phyloP scores from a whole-genome alignment of 2,329 filamentous ascomycete species.

The Elsinoe australis region DNA sequence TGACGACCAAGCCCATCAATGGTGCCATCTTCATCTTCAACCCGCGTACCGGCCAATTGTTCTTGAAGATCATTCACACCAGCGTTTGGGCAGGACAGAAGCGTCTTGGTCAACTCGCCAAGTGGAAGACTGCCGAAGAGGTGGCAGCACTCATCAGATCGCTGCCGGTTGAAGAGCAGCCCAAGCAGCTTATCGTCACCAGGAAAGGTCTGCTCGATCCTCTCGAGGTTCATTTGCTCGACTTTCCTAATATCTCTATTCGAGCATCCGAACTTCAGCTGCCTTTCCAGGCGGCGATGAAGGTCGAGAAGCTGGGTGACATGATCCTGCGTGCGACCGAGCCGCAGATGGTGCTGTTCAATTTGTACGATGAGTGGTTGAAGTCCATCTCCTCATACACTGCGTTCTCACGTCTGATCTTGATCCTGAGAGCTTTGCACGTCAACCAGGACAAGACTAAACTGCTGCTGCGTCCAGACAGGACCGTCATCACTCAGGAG shows the following conservation, averaged over 20 bases:
- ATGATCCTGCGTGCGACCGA: slow-evolving; percentile 98
- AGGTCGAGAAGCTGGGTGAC: slow-evolving; percentile 97
- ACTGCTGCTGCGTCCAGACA: slow-evolving; percentile 86
- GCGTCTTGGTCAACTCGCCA: slow-evolving; percentile 93
- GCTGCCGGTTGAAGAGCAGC: slow-evolving; percentile 92
- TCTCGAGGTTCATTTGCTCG: slow-evolving; percentile 90
- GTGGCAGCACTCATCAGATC: slow-evolving; percentile 94
- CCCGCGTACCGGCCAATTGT: slow-evolving; percentile 92
- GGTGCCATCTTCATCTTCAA: slow-evolving; percentile 99
- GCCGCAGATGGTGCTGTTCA: slow-evolving; percentile 99
- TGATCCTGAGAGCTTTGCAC: slow-evolving; percentile 89
- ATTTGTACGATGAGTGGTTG: slow-evolving; percentile 96
- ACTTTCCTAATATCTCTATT: slow-evolving; percentile 99
- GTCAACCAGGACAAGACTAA: slow-evolving; percentile 99
- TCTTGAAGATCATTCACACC: slow-evolving; percentile 98
- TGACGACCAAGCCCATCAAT: slow-evolving; percentile 99
- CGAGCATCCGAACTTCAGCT: slow-evolving; percentile 93
- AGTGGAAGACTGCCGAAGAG: slow-evolving; percentile 99
- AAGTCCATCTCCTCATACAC: slow-evolving; percentile 99
- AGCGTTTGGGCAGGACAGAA: slow-evolving; percentile 99
- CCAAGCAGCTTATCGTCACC: slow-evolving; percentile 96
- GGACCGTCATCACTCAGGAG: slow-evolving; percentile 95
- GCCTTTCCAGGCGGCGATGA: slow-evolving; percentile 99
- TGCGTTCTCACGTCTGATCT: slow-evolving; percentile 87
- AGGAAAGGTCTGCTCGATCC: slow-evolving; percentile 95